Evolutionary conservation across 177 flowering plant genomes (phyloP).

Genomic region (Vitis hybrid): DNA sequence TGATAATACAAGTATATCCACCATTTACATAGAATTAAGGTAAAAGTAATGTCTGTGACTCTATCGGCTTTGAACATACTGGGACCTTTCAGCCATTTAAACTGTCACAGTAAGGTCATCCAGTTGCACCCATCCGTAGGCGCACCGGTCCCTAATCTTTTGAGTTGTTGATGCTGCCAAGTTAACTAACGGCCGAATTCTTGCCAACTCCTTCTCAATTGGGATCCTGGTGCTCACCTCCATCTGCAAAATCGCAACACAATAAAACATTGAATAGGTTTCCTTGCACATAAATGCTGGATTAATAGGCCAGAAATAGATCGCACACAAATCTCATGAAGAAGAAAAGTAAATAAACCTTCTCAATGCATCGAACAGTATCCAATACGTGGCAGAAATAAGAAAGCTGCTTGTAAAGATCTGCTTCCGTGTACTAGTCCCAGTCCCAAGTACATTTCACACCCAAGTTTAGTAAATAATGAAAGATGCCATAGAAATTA

Average conservation of each 20-base stretch:
- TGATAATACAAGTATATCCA: neutral
- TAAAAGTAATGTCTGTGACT: neutral
- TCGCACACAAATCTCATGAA: too few species aligned
- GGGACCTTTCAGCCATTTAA: slow-evolving; percentile 18
- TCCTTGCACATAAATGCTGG: too few species aligned
- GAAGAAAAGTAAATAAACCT: slow-evolving; percentile 41
- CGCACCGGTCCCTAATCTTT: slow-evolving; percentile 73
- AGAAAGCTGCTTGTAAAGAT: slow-evolving; percentile 84
- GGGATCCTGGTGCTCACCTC: slow-evolving; percentile 43
- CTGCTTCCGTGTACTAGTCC: slow-evolving; percentile 84
- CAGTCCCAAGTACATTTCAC: neutral
- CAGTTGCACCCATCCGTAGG: slow-evolving; percentile 86
- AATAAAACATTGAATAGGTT: neutral
- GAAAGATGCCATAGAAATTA: neutral
- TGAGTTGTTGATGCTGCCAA: slow-evolving; percentile 55
- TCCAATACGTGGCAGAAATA: slow-evolving; percentile 85
- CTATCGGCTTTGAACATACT: neutral
- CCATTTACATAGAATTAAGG: neutral
- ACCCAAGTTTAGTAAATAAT: neutral
- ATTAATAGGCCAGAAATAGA: too few species aligned
- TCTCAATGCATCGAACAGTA: slow-evolving; percentile 63
- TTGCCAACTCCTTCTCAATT: slow-evolving; percentile 63
- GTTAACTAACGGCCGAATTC: slow-evolving; percentile 57
- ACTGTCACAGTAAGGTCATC: slow-evolving; percentile 53
- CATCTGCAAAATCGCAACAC: slow-evolving; percentile 40